Base-by-base conservation (phyloP, 2,329 filamentous ascomycete species). In the Ceratocystiopsis minuta region DNA sequence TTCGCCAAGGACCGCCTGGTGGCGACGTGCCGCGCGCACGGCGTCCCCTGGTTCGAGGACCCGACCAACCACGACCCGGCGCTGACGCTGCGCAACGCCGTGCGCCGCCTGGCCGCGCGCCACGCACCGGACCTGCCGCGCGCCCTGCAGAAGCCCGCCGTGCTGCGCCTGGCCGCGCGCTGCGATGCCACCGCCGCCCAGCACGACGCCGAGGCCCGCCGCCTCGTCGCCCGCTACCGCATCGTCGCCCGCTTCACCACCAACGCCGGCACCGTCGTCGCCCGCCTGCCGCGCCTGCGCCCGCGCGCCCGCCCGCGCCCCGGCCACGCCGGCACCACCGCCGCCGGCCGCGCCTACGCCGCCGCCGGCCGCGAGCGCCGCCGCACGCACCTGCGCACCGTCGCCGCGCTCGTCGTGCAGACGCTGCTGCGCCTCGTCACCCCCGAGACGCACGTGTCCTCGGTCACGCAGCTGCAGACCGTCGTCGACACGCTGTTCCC, bases 21-120 rank as follows among this genome's bases (percentile, higher is more conserved):
- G 36, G 72, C 75, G 2, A 86, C 83, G 0, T 95, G 88, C 53
- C 57, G 77, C 46, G 64, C 69, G n/a, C 69, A 77, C 48, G 59
- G 65, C 0, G 61, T 92, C 11, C 60, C 63, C 1, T 96, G 84
- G 80, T 82, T 85, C 48, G 83, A 90, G 55, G 90, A 98, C 55
- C 62, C 66, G 36, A 95, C 87, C 2, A 98, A 98, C 53, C 58
- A 65, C 15, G 80, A 95, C 52, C 68, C 66, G 10, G 85, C 78
- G 0, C 60, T 92, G 45, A 94, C 90, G 0, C 60, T 68, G 37
- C 73, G 90, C 34, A 98, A 98, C 53, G 77, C 88, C 0, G 65
- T 95, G 34, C 74, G 88, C 31, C 63, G 80, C 55, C 56, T 93
- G 36, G 66, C 34, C 34, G 34, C 34, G n/a, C 14, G 12, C 72